phyloP scores from a whole-genome alignment of 2,329 filamentous ascomycete genomes.

The Dichotomopilus funicola region DNA sequence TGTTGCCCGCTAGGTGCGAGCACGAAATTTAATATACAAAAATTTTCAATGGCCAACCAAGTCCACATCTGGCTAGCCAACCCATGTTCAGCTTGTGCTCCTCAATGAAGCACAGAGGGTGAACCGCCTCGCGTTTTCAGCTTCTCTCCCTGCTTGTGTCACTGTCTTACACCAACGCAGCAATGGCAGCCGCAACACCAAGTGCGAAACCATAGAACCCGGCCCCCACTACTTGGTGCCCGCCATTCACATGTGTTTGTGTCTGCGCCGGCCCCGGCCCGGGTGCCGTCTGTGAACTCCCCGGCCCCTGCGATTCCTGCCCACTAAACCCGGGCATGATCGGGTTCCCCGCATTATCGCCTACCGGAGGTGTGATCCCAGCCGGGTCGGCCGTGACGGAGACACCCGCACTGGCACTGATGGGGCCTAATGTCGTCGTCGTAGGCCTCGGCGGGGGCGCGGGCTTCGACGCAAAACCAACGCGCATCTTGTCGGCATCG shows the following conservation, averaged over 20 bases:
- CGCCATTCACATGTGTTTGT: conserved; percentile 24
- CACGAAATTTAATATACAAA: neutral
- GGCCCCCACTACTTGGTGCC: conserved; percentile 20
- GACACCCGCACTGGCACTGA: neutral
- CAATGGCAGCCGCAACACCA: conserved; percentile 21
- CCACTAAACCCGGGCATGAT: conserved; percentile 31
- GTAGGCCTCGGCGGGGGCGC: conserved; percentile 20
- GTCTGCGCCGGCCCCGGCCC: conserved; percentile 12
- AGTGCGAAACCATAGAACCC: conserved; percentile 19
- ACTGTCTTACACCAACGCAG: conserved; percentile 19
- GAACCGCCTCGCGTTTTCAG: no score
- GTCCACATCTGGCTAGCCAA: no score
- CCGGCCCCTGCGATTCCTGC: conserved; percentile 30
- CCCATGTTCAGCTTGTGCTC: no score
- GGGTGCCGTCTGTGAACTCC: conserved; percentile 15
- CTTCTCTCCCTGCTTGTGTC: neutral
- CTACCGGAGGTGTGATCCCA: neutral
- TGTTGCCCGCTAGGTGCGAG: conserved; percentile 1
- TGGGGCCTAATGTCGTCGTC: conserved; percentile 15
- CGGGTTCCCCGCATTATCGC: conserved; percentile 13
- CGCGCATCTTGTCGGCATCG: conserved; percentile 61
- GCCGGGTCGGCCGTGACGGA: conserved; percentile 2
- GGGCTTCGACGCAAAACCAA: conserved; percentile 43
- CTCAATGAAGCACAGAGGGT: no score
- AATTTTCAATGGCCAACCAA: neutral